These are phyloP conservation scores for Suillus hirtellus DNA, from an alignment of 768 basidiomycete genomes.

Conservation along the genomic window DNA sequence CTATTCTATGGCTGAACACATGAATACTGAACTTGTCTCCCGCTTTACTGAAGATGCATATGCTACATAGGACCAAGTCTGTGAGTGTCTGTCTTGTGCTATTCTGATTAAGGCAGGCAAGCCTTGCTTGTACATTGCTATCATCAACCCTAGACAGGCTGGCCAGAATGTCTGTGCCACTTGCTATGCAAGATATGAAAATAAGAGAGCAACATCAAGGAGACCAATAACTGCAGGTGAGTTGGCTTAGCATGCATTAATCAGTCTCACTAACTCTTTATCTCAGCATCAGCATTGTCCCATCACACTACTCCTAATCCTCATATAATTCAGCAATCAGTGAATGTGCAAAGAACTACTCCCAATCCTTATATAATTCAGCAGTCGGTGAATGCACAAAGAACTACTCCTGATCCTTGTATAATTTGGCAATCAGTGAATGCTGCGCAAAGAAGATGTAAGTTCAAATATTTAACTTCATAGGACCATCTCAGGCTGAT, in stretches of 20 bases:
- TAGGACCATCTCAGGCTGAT: too few relatives aligned
- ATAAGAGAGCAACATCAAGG: background rate
- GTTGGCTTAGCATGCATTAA: background rate
- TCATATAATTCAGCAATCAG: slow-evolving; percentile 2
- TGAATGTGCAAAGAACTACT: background rate
- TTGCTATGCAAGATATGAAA: background rate
- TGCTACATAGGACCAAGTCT: background rate
- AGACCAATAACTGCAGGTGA: background rate
- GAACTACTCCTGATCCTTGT: too few relatives aligned
- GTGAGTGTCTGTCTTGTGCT: background rate
- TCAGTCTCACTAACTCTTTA: background rate
- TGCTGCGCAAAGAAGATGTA: background rate
- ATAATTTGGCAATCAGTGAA: too few relatives aligned
- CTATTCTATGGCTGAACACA: background rate
- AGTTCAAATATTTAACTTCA: background rate
- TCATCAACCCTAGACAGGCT: background rate
- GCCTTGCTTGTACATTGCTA: background rate
- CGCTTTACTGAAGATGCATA: background rate
- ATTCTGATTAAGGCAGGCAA: background rate
- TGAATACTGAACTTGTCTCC: background rate
- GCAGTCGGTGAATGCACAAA: slow-evolving; percentile 4
- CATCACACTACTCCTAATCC: background rate
- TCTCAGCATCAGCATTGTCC: background rate
- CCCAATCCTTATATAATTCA: background rate
- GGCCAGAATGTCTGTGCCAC: background rate